These are phyloP conservation scores for Russula sp. DNA, from an alignment of 768 basidiomycete genomes.

Conservation along the genomic window DNA sequence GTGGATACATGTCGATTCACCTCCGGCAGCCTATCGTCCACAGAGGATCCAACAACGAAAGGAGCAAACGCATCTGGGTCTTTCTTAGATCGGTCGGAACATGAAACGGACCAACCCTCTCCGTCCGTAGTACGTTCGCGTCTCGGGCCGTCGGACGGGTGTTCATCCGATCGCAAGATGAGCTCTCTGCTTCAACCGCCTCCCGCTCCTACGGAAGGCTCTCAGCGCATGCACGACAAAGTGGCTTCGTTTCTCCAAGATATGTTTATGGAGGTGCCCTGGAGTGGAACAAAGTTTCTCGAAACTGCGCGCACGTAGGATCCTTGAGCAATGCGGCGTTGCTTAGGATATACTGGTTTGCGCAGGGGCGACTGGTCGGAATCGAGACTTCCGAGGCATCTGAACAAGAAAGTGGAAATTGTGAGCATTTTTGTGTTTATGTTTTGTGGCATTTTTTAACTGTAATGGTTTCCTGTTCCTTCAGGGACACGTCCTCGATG, in stretches of 20 bases:
- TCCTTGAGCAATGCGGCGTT: constrained; percentile 18
- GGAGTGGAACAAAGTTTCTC: constrained; percentile 19
- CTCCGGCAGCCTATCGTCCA: not conserved
- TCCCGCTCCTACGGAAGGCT: constrained; percentile 5
- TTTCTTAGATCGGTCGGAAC: constrained; percentile 4
- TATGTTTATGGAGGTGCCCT: constrained; percentile 6
- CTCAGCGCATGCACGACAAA: constrained; percentile 10
- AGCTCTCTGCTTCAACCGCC: constrained; percentile 7
- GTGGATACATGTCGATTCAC: constrained; percentile 17
- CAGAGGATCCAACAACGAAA: not conserved
- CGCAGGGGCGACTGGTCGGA: constrained; percentile 20
- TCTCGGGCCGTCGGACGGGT: not conserved
- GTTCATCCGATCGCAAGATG: constrained; percentile 11
- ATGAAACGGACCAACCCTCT: constrained; percentile 18
- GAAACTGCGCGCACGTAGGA: constrained; percentile 6
- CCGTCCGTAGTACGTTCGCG: not conserved
- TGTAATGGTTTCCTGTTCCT: too few species aligned
- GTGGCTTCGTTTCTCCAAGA: constrained; percentile 14
- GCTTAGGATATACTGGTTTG: constrained; percentile 24
- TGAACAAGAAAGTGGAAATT: constrained; percentile 10
- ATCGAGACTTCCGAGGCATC: constrained; percentile 11
- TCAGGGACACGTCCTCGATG: constrained; percentile 19
- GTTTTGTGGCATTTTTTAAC: too few species aligned
- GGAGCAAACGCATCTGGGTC: not conserved
- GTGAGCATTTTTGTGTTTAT: constrained; percentile 11